phyloP scores from a whole-genome alignment of 2,329 filamentous ascomycete species.

The Cercospora beticola region DNA sequence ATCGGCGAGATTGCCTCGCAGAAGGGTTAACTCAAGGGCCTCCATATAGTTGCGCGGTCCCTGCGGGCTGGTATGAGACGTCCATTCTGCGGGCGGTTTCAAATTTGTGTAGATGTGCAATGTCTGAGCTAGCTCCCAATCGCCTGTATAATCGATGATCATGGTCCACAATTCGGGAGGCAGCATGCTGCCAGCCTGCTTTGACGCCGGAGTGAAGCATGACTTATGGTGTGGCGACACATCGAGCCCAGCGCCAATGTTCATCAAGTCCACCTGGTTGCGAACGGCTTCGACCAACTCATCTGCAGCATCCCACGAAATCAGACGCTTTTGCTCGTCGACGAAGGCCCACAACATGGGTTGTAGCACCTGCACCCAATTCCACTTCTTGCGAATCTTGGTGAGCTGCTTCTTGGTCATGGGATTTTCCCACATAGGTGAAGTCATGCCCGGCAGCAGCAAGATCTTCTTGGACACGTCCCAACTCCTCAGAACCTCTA shows the following conservation, averaged over 20 bases:
- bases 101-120: conserved; percentile 79
- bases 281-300: conserved; percentile 73
- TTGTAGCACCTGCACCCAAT: conserved; percentile 78
- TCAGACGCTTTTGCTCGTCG: conserved; percentile 48
- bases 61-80: conserved; percentile 60
- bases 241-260: conserved; percentile 70
- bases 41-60: conserved; percentile 70
- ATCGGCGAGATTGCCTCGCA: conserved; percentile 67
- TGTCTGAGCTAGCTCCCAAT: conserved; percentile 87
- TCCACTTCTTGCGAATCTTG: conserved; percentile 81
- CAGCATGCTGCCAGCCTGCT: conserved; percentile 47
- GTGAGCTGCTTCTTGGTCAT: conserved; percentile 83
- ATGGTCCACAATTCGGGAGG: conserved; percentile 89
- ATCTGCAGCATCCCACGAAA: conserved; percentile 60
- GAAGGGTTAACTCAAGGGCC: conserved; percentile 80
- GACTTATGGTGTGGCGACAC: conserved; percentile 37
- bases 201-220: conserved; percentile 38
- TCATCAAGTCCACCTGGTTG: conserved; percentile 73
- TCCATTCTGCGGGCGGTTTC: conserved; percentile 71
- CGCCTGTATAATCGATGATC: conserved; percentile 77
- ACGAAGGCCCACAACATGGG: conserved; percentile 79
- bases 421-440: conserved; percentile 85
- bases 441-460: conserved; percentile 84
- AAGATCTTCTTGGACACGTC: conserved; percentile 81
- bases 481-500: conserved; percentile 83